Percentiles rank a stretch among this genome's conserved stretches.
These are phyloP conservation scores for Kalanchoe fedtschenkoi DNA, from an alignment of 164 flowering plant species.

Conservation along the genomic window DNA sequence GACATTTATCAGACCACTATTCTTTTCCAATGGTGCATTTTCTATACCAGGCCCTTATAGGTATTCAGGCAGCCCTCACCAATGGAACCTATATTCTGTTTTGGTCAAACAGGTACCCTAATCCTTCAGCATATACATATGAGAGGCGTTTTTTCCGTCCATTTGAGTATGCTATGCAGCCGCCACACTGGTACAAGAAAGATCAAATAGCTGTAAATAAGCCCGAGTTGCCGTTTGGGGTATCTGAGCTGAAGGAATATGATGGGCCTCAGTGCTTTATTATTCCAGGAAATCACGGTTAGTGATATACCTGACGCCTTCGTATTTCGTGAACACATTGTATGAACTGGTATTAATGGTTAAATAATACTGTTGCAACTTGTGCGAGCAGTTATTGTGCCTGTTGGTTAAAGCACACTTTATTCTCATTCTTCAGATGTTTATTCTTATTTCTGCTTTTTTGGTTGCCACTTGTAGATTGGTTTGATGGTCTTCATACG, in stretches of 20 bases:
- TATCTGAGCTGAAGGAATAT: slow-evolving; percentile 57
- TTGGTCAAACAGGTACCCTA: slow-evolving; percentile 59
- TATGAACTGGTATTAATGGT: background rate
- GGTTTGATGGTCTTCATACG: slow-evolving; percentile 99
- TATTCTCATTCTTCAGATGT: background rate
- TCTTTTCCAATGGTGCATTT: background rate
- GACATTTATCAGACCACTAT: background rate
- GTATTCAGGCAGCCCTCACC: background rate
- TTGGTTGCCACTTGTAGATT: slow-evolving; percentile 40
- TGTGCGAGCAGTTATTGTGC: background rate
- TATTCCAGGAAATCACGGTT: slow-evolving; percentile 99
- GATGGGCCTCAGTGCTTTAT: slow-evolving; percentile 92
- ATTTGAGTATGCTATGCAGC: slow-evolving; percentile 96
- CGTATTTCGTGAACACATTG: background rate
- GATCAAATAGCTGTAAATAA: slow-evolving; percentile 81
- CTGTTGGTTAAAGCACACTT: background rate
- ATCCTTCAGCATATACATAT: slow-evolving; percentile 92
- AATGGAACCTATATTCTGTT: background rate
- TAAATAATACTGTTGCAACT: background rate
- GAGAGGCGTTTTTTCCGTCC: slow-evolving; percentile 88
- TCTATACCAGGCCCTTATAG: background rate
- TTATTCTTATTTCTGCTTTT: background rate
- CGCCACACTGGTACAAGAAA: slow-evolving; percentile 79
- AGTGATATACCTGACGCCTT: slow-evolving; percentile 11
- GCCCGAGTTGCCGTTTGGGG: slow-evolving; percentile 79